Evolutionary conservation across 495 filamentous ascomycete species (phyloP).

Genomic region (Penicillium goetzii): DNA sequence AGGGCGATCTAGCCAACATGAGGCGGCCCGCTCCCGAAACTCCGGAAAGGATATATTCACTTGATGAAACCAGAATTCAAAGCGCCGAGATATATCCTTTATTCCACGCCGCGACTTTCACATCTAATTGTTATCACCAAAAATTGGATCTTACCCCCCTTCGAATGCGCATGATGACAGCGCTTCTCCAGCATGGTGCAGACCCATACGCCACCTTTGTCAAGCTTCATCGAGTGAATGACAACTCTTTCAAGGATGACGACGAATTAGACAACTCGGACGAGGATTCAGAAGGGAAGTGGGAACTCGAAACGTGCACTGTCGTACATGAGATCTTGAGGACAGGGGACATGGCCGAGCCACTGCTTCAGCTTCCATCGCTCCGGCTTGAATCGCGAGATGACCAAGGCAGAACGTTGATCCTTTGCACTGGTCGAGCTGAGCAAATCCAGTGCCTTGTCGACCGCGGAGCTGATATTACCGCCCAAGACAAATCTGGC

Average conservation of each 20-base stretch:
- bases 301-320: slow-evolving; percentile 10
- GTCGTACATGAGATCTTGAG: slow-evolving; percentile 24
- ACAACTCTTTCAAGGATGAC: background rate
- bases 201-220: slow-evolving; percentile 23
- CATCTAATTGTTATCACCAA: background rate
- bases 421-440: background rate
- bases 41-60: background rate
- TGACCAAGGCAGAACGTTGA: slow-evolving; percentile 20
- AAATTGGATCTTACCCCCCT: background rate
- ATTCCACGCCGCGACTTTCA: background rate
- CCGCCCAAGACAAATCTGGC: background rate
- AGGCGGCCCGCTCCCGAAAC: background rate
- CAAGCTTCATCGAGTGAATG: background rate
- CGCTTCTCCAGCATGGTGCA: slow-evolving; percentile 19
- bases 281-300: background rate
- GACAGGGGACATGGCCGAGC: slow-evolving; percentile 5
- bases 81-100: background rate
- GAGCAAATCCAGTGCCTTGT: background rate
- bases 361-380: slow-evolving; percentile 22
- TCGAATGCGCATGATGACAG: slow-evolving; percentile 8
- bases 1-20: slow-evolving; percentile 4
- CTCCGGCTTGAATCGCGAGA: slow-evolving; percentile 23
- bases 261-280: background rate
- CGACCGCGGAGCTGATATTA: background rate
- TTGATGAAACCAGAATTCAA: background rate